Percentiles rank a stretch among this genome's conserved stretches.
Conservation (phyloP, 2,329 filamentous ascomycete species). For the Bipolaris bicolor region DNA sequence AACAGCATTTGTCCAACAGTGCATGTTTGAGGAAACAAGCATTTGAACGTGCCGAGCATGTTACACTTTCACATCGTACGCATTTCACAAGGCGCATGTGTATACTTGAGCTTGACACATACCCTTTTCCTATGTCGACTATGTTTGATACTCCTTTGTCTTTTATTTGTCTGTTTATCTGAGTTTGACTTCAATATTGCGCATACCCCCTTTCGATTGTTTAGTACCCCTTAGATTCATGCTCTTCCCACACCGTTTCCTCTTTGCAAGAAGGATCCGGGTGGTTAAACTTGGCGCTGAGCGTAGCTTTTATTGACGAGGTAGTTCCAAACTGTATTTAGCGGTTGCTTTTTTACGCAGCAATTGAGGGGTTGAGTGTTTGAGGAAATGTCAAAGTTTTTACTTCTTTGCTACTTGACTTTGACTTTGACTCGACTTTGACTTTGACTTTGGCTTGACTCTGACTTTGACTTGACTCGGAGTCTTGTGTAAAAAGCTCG, state of each 20-base stretch:
- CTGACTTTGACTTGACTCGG: not conserved
- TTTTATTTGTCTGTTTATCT: not conserved
- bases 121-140: conserved; percentile 19
- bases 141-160: conserved; percentile 13
- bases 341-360: not conserved
- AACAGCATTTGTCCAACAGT: not conserved
- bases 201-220: conserved; percentile 36
- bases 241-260: conserved; percentile 15
- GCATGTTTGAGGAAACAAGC: not conserved
- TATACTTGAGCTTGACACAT: not conserved
- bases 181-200: conserved; percentile 22
- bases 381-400: conserved; percentile 1
- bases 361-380: not conserved
- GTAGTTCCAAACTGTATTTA: conserved; percentile 10
- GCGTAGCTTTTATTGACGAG: conserved; percentile 20
- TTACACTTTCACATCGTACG: not conserved
- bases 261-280: conserved; percentile 9
- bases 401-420: not conserved
- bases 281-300: conserved; percentile 12
- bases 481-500: not conserved
- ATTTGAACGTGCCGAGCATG: not conserved
- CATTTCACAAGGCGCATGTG: conserved; percentile 8
- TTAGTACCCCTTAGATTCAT: conserved; percentile 24
- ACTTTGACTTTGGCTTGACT: too few relatives aligned
- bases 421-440: too few relatives aligned